Percentiles rank a stretch among this genome's conserved stretches.
Evolutionary conservation across 352 stramenopile species (phyloP).

Genomic region (Blastocystis sp.): DNA sequence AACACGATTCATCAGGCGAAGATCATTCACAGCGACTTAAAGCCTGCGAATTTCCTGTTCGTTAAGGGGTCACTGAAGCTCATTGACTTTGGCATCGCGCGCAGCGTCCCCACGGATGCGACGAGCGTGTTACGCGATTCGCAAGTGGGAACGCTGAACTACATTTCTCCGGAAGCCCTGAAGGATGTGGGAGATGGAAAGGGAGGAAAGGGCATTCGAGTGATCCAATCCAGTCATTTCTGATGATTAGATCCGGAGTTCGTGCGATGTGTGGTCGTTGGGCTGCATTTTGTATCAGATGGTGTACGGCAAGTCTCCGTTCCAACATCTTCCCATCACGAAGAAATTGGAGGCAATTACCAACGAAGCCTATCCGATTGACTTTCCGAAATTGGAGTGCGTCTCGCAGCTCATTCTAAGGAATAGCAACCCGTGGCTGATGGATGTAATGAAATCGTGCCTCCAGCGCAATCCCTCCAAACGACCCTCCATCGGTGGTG

Average conservation of each 20-base stretch:
- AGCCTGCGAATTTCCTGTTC: conserved; percentile 92
- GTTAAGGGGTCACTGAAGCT: conserved; percentile 89
- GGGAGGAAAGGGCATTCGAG: conserved; percentile 20
- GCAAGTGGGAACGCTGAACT: conserved; percentile 91
- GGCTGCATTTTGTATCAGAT: conserved; percentile 95
- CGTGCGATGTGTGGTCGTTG: conserved; percentile 87
- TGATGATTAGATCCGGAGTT: conserved; percentile 23
- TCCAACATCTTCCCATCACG: conserved; percentile 89
- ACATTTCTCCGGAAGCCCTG: conserved; percentile 89
- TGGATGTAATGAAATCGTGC: conserved; percentile 81
- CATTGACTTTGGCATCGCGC: conserved; percentile 96
- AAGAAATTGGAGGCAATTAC: conserved; percentile 80
- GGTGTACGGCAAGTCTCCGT: conserved; percentile 89
- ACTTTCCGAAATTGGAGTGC: conserved; percentile 27
- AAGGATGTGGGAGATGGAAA: conserved; percentile 73
- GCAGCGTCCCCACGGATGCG: conserved; percentile 91
- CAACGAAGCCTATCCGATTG: conserved; percentile 4
- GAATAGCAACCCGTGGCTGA: conserved; percentile 77
- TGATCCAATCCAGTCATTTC: background rate
- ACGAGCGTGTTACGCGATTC: conserved; percentile 91
- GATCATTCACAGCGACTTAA: conserved; percentile 90
- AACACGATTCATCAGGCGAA: conserved; percentile 90
- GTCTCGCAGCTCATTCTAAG: background rate
- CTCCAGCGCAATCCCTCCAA: conserved; percentile 80
- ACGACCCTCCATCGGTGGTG: conserved; percentile 79